Conservation (phyloP, 257 asterid genomes). For the Mitragyna speciosa region DNA sequence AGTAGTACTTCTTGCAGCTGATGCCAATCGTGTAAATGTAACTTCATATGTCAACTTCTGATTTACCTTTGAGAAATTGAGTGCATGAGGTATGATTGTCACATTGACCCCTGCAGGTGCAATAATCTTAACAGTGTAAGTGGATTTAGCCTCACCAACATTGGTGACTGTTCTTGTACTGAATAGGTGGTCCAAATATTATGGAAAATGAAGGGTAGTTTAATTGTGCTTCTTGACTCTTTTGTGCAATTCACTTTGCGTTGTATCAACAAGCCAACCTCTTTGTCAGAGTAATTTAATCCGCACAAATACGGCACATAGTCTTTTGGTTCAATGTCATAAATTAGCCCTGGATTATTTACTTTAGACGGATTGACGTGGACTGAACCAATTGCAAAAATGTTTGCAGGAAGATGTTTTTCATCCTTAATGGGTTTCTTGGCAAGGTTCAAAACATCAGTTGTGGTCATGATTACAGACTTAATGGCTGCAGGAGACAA, state of each 20-base stretch:
- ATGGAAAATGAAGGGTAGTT: conserved; percentile 16
- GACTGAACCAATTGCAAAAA: background rate
- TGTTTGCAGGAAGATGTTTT: background rate
- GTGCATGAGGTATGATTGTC: background rate
- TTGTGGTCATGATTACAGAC: background rate
- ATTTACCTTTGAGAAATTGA: conserved; percentile 4
- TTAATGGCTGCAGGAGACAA: conserved; percentile 10
- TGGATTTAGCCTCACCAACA: conserved; percentile 7
- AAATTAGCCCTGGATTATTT: conserved; percentile 6
- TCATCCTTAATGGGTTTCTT: background rate
- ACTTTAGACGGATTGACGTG: conserved; percentile 5
- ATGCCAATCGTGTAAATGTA: background rate
- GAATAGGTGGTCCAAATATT: background rate
- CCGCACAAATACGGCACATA: conserved; percentile 11
- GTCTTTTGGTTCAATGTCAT: background rate
- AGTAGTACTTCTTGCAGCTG: too few relatives aligned
- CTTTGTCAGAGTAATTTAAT: background rate
- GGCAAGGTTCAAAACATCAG: conserved; percentile 1
- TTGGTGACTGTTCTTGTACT: conserved; percentile 6
- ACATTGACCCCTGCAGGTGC: background rate
- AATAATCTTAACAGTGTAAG: conserved; percentile 1
- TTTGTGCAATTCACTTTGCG: background rate
- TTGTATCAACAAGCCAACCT: background rate
- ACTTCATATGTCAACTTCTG: conserved; percentile 8
- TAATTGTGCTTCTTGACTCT: background rate